Evolutionary conservation across 352 stramenopile genomes (phyloP), one percentile per base, ranked within the genome.

Genomic region (Pythium coloratum): DNA sequence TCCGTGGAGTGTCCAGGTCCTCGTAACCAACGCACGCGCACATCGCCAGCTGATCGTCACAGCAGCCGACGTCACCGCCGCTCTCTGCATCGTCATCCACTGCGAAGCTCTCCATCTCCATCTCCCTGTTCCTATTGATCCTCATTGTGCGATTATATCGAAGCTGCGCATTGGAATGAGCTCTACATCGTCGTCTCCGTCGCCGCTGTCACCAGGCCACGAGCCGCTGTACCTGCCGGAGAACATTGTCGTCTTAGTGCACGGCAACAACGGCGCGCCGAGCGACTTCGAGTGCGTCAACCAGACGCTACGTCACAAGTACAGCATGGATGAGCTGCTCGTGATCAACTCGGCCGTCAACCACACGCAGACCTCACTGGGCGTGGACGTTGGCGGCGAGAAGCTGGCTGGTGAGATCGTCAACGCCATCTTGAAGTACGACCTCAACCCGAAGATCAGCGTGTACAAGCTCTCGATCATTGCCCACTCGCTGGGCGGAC

Each of bases 251-350:
- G 84, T 94, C 55, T 80, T 94, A 28, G 84, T 94, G 55, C 86
- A 94, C 64, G 86, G 86, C 30, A 92, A 94, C 75, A 94, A 94
- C 46, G 84, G 86, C 74, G 74, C 82, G 51, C 82, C 84, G 7
- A 71, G 69, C 14, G 86, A 94, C 67, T 92, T 94, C 67, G 81
- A 91, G 62, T 73, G 71, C 0, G 55, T 94, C 20, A 75, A 83
- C 56, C n/a, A 47, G 8, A 73, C 74, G 33, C 69, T 94, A 16
- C 42, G 64, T 16, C 20, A 55, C 28, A 88, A 85, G 55, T 92
- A 80, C 66, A 75, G 66, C 3, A 47, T 69, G 1, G 68, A 76
- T 5, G 71, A 89, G 55, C 66, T 91, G 65, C 74, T 92, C 12
- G 62, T 91, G n/a, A 78, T 94, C 71, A 86, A 91, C 67, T 90